Base-by-base conservation (phyloP, 495 filamentous ascomycete genomes). In the Glarea lozoyensis region DNA sequence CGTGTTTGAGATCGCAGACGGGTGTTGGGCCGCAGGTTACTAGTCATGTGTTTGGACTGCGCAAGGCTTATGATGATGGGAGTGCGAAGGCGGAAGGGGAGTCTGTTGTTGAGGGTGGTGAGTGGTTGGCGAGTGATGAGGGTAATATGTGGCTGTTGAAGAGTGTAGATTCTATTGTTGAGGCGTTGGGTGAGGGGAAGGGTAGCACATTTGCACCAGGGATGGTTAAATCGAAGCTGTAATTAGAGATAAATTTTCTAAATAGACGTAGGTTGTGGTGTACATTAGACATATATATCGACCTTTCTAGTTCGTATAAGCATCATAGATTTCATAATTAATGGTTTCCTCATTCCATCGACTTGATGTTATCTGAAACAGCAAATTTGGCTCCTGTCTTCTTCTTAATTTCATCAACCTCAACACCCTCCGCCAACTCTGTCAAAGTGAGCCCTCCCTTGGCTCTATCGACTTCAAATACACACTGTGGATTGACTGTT, bases 361-460 rank as follows among this genome's bases (percentile, higher is more conserved):
- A 72, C 70, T 83, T 83, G 48, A 96, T 58, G 40, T 86, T 73
- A 39, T 82, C 73, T 3, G 84, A 75, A 19, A 94, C 82, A 38
- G 64, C 70, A 67, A 94, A 94, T 5, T 78, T 79, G 9, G 88
- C 88, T 50, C 81, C 86, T 2, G 88, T 95, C 76, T 94, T 94
- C 52, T 67, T 66, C 69, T 75, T 82, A 45, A 95, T 76, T 65
- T 94, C 87, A 21, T 94, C 87, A 16, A 94, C 82, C 5, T 78
- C 83, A 3, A 94, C 86, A 11, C 85, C 86, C 7, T 85, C 81
- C n/a, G 87, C 87, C 46, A 94, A 66, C 72, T 96, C 89, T 24
- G 87, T 70, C 38, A 96, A 65, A 2, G 81, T 92, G 52, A 95
- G 66, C 0, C 66, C 71, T 3, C 53, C 53, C 32, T 82, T 70